These are phyloP conservation scores for Talaromyces sp. DNA, from an alignment of 2,329 filamentous ascomycete genomes.

Conservation along the genomic window DNA sequence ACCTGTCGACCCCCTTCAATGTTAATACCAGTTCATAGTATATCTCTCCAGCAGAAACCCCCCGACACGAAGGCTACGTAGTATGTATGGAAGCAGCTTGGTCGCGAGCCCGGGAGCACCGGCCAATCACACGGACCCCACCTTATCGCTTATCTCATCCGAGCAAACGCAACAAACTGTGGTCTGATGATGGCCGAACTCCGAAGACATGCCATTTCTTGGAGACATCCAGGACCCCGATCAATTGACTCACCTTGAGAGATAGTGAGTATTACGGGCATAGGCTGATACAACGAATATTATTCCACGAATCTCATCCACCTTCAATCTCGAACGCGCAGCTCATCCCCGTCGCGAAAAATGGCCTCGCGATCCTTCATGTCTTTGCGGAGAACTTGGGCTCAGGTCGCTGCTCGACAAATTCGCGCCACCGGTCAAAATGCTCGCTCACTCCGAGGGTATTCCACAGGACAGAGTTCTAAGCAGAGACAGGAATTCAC, in stretches of 20 bases:
- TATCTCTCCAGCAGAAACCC: no score
- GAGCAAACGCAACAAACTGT: constrained; percentile 22
- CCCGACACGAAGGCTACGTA: no score
- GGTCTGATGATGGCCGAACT: constrained; percentile 17
- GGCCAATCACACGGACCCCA: neutral
- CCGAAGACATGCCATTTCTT: constrained; percentile 5
- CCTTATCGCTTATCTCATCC: constrained; percentile 21
- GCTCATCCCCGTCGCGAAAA: constrained; percentile 13
- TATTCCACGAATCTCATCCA: no score
- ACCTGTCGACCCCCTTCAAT: no score
- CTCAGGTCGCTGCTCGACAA: constrained; percentile 27
- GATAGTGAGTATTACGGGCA: neutral
- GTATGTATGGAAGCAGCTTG: neutral
- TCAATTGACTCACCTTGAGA: neutral
- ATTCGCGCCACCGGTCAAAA: constrained; percentile 23
- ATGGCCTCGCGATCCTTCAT: constrained; percentile 40
- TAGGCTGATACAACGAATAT: no score
- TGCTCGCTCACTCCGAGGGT: constrained; percentile 28
- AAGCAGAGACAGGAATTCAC: constrained; percentile 32
- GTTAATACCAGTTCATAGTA: no score
- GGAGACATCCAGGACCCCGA: neutral
- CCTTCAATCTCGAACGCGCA: neutral
- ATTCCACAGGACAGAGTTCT: constrained; percentile 27
- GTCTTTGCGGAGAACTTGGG: constrained; percentile 38
- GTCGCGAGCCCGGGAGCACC: neutral